Evolutionary conservation across 164 flowering plant genomes (phyloP).

Genomic region (Litsea cubeba): DNA sequence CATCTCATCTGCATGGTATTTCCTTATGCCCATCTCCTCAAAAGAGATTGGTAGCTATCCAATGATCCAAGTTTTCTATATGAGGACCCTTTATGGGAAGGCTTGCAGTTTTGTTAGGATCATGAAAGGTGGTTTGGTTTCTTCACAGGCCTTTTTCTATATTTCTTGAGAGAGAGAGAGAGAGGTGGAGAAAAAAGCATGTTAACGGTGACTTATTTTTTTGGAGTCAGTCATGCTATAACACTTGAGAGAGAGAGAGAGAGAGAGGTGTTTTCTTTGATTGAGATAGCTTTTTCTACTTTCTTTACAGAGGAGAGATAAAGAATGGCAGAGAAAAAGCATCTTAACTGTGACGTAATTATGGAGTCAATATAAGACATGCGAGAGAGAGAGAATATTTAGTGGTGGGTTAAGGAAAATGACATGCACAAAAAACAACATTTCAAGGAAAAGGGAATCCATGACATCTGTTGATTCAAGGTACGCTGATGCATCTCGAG

Average conservation of each 20-base stretch:
- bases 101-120: constrained; percentile 24
- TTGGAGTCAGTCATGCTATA: constrained; percentile 20
- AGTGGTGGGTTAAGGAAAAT: neutral
- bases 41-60: neutral
- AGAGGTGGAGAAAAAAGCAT: neutral
- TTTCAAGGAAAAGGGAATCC: neutral
- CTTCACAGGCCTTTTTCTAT: constrained; percentile 13
- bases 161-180: constrained; percentile 18
- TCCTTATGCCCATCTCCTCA: constrained; percentile 35
- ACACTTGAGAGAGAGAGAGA: neutral
- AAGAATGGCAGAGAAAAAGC: neutral
- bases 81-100: constrained; percentile 31
- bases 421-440: neutral
- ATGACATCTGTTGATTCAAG: neutral
- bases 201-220: constrained; percentile 27
- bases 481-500: neutral
- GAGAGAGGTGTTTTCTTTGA: neutral
- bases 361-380: neutral
- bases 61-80: neutral
- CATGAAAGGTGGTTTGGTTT: constrained; percentile 32
- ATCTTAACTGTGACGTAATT: neutral
- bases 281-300: too few species aligned
- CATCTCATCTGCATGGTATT: constrained; percentile 28
- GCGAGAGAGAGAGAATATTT: neutral
- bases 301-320: neutral